phyloP scores from a whole-genome alignment of 192 early-diverging fungal genomes.

The Umbelopsis sp. region DNA sequence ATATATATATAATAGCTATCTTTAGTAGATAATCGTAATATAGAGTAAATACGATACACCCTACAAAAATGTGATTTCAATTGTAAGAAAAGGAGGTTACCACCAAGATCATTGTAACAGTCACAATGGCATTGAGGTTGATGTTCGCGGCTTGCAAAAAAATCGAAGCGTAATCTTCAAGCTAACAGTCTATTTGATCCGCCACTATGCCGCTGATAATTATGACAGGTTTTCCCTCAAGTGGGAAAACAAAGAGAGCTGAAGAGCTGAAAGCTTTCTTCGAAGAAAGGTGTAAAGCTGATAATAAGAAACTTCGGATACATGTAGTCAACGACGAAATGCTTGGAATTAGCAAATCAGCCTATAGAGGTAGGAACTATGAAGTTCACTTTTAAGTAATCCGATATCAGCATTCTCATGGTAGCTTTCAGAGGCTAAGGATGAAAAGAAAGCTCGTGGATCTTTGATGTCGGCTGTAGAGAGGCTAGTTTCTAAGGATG shows the following conservation, averaged over 20 bases:
- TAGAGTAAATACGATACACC: too few species aligned
- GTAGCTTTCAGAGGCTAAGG: constrained; percentile 33
- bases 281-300: constrained; percentile 41
- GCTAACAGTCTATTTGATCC: background rate
- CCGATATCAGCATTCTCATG: constrained; percentile 13
- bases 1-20: too few species aligned
- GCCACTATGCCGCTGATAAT: constrained; percentile 87
- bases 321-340: constrained; percentile 81
- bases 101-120: too few species aligned
- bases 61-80: too few species aligned
- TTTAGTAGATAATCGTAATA: too few species aligned
- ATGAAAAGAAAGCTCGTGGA: constrained; percentile 91
- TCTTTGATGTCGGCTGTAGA: constrained; percentile 89
- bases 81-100: too few species aligned
- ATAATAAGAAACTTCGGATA: constrained; percentile 48
- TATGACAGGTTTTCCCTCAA: constrained; percentile 85
- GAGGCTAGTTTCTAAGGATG: constrained; percentile 78
- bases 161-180: background rate
- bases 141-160: background rate
- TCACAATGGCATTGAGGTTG: background rate
- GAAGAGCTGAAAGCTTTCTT: constrained; percentile 66
- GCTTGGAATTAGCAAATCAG: constrained; percentile 60
- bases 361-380: constrained; percentile 62
- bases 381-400: constrained; percentile 16
- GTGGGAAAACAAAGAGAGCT: constrained; percentile 89